Conservation (phyloP, 2,329 filamentous ascomycete species). For the Arthroderma sp. region DNA sequence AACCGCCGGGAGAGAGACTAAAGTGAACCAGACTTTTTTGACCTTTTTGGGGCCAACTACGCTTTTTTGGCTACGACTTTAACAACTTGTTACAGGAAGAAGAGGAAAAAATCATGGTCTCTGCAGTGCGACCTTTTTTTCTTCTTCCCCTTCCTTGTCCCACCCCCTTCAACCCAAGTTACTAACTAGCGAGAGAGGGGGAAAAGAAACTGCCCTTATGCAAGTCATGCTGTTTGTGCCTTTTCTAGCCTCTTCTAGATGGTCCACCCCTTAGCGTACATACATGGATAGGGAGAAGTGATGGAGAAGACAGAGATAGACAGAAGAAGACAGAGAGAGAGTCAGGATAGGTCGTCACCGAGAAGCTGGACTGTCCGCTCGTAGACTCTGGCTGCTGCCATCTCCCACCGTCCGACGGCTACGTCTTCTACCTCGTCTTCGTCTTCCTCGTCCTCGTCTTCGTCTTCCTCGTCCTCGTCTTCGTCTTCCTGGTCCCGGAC, state of each 20-base stretch:
- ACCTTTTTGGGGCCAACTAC: too few species aligned
- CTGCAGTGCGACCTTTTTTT: too few species aligned
- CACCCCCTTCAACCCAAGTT: too few species aligned
- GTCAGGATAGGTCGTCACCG: slow-evolving; percentile 41
- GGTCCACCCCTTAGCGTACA: too few species aligned
- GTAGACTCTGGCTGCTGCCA: slow-evolving; percentile 66
- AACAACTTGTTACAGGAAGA: too few species aligned
- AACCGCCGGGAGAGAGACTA: too few species aligned
- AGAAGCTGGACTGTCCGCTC: slow-evolving; percentile 66
- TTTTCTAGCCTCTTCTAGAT: too few species aligned
- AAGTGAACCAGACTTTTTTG: too few species aligned
- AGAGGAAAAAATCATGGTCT: too few species aligned
- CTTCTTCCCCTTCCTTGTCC: background rate
- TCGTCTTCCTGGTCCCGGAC: slow-evolving; percentile 37
- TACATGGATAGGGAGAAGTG: background rate
- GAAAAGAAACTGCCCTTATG: too few species aligned
- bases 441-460: slow-evolving; percentile 35
- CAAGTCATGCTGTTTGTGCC: too few species aligned
- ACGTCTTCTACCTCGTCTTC: slow-evolving; percentile 24
- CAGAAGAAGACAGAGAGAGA: background rate
- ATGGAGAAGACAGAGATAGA: background rate
- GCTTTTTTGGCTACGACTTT: too few species aligned
- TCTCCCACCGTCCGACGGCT: slow-evolving; percentile 37
- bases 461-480: slow-evolving; percentile 20
- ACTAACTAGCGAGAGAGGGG: background rate